Base-by-base conservation (phyloP, 768 basidiomycete genomes). In the Mycena filopes region DNA sequence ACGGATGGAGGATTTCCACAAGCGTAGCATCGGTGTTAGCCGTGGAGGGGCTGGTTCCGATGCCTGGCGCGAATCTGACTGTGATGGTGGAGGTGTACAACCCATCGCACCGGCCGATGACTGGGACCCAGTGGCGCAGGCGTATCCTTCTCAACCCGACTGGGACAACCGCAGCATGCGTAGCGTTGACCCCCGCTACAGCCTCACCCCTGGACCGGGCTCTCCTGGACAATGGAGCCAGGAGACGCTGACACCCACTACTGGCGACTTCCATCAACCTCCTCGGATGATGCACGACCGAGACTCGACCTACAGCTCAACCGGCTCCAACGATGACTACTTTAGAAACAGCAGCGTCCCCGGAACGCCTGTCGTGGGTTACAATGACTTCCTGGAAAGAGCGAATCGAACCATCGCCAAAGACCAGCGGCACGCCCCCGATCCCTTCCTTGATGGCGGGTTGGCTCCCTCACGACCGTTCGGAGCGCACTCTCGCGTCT, bases 1-100 rank as follows among this genome's bases (percentile, higher is more conserved):
- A 75, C 88, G 93, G 51, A 93, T 90, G 84, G 96, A 98, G 79
- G 96, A 97, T 76, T 94, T 97, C 84, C 96, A 98, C 75, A 87
- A 86, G 65, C 90, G 96, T 64, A 92, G 90, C 72, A 95, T 98
- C 74, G 77, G 75, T 25, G 80, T 81, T 5, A 95, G 92, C 73
- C 90, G 96, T 55, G 76, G 78, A 29, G 23, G 87, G 2, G 94
- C 95, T 26, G 91, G 88, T 9, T 63, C 80, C 2, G 86, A 93
- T 62, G 94, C 95, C 0, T 96, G 92, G 93, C 84, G 90, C 40
- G 85, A 86, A 58, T 86, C 89, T 16, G 92, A 93, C 71, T 89
- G 89, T 48, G 83, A 84, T 65, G 83, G 81, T 49, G 82, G 80
- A 66, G 76, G 76, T 26, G 73, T 77, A 15, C 79, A 78, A 33